These are phyloP conservation scores for Lepidium africanum DNA, from an alignment of 345 rosid species.

Conservation along the genomic window DNA sequence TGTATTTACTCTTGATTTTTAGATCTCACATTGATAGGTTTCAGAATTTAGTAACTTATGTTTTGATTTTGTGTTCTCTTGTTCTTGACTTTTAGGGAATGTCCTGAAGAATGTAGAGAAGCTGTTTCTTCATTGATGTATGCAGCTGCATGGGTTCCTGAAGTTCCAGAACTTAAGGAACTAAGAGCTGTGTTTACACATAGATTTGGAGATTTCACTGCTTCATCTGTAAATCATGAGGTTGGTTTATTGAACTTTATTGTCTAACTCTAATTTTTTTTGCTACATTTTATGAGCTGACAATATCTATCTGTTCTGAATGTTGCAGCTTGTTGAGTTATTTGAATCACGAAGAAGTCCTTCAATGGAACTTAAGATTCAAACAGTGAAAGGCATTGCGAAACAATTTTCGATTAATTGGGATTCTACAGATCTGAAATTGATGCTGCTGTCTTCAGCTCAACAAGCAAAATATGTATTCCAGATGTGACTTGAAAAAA, in stretches of 20 bases:
- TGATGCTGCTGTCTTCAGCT: slow-evolving; percentile 36
- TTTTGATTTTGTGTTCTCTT: not conserved
- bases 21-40: not conserved
- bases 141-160: slow-evolving; percentile 76
- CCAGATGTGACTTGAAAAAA: not conserved
- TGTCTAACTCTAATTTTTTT: too few species aligned
- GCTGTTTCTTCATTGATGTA: slow-evolving; percentile 78
- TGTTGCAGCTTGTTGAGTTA: slow-evolving; percentile 47
- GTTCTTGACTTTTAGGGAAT: slow-evolving; percentile 40
- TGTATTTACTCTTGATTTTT: not conserved
- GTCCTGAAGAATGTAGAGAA: slow-evolving; percentile 79
- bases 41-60: not conserved
- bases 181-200: slow-evolving; percentile 49
- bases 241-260: slow-evolving; percentile 22
- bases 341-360: slow-evolving; percentile 24
- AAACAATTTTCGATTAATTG: slow-evolving; percentile 51
- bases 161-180: slow-evolving; percentile 68
- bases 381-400: slow-evolving; percentile 46
- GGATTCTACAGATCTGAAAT: slow-evolving; percentile 57
- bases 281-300: too few species aligned
- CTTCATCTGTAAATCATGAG: slow-evolving; percentile 44
- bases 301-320: not conserved
- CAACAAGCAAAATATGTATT: slow-evolving; percentile 1
- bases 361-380: slow-evolving; percentile 52
- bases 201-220: slow-evolving; percentile 49